These are phyloP conservation scores for Margaritispora aquatica DNA, from an alignment of 495 filamentous ascomycete genomes.

Conservation along the genomic window DNA sequence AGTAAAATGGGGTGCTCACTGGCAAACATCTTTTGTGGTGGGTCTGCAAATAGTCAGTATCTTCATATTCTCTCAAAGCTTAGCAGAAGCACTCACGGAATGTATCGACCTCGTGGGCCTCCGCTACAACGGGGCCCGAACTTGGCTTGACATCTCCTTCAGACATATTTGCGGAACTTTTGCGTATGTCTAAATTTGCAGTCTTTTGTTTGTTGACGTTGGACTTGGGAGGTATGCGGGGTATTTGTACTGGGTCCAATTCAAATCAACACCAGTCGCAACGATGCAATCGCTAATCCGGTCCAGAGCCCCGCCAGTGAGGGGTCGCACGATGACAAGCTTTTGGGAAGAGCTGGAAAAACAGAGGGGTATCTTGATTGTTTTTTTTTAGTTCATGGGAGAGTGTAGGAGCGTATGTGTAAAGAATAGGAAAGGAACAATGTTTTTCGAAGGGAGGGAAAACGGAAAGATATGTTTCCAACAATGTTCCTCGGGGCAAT, in stretches of 20 bases:
- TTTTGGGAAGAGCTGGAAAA: conserved; percentile 5
- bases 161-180: conserved; percentile 50
- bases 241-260: neutral
- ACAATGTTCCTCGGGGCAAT: conserved; percentile 5
- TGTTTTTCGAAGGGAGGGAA: neutral
- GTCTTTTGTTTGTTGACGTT: too few species aligned
- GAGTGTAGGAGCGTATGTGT: neutral
- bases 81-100: conserved; percentile 48
- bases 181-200: neutral
- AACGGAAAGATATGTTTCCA: neutral
- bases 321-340: neutral
- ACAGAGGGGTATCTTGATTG: conserved; percentile 2
- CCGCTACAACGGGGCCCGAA: conserved; percentile 65
- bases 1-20: conserved; percentile 40
- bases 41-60: conserved; percentile 31
- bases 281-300: conserved; percentile 1
- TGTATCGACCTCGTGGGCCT: conserved; percentile 82
- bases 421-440: neutral
- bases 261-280: neutral
- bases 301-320: neutral
- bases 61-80: neutral
- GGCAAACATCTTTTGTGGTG: conserved; percentile 52
- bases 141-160: conserved; percentile 48
- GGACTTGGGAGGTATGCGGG: neutral
- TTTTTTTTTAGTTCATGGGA: neutral